Conservation (phyloP, 2,329 filamentous ascomycete genomes). For the Apiospora hydei region DNA sequence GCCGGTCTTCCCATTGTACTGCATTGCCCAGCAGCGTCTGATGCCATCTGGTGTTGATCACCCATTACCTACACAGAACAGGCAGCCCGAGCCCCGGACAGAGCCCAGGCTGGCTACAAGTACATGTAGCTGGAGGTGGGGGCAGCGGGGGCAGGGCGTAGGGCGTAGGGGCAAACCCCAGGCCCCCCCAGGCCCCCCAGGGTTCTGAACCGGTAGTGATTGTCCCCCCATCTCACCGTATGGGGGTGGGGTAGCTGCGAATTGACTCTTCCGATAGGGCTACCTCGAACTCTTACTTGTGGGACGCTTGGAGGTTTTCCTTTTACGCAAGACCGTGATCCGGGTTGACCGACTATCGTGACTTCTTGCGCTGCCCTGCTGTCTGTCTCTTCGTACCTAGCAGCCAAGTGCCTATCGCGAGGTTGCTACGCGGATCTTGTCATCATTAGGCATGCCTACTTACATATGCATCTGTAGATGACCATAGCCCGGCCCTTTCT, state of each 20-base stretch:
- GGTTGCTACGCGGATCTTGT: not conserved
- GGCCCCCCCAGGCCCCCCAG: not conserved
- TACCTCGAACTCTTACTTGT: not conserved
- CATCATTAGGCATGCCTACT: slow-evolving; percentile 3
- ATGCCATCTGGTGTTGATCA: not conserved
- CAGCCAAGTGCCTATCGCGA: not conserved
- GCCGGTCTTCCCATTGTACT: not conserved
- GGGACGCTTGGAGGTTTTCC: not conserved
- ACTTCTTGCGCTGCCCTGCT: not conserved
- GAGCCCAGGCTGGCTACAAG: not conserved
- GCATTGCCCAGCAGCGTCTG: not conserved
- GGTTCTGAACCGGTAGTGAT: not conserved
- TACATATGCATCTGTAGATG: not conserved
- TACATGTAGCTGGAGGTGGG: slow-evolving; percentile 6
- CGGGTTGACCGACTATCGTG: slow-evolving; percentile 9
- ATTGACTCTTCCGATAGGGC: slow-evolving; percentile 17
- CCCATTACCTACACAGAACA: not conserved
- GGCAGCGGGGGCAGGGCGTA: slow-evolving; percentile 5
- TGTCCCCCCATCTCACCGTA: not conserved
- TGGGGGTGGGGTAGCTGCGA: slow-evolving; percentile 1
- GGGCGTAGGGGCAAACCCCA: not conserved
- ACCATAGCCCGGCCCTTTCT: not conserved
- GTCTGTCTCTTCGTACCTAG: not conserved
- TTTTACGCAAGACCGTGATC: not conserved
- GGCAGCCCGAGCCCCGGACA: not conserved